Percentiles rank a stretch among this genome's conserved stretches.
Evolutionary conservation across 164 flowering plant genomes (phyloP).

Genomic region (Piper betle): DNA sequence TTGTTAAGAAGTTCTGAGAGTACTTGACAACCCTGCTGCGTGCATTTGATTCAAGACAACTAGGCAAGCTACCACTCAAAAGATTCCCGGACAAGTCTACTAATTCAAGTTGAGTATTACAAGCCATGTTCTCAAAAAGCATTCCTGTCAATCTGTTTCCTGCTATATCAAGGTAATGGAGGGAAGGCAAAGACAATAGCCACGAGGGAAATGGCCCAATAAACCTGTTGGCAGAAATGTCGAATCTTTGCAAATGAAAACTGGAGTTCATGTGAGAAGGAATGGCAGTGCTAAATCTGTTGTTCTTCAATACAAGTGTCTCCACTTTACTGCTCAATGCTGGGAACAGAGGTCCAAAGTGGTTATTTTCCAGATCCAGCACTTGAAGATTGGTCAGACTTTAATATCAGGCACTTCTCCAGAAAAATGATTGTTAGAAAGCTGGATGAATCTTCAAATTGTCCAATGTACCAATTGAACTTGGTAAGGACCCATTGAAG

Average conservation of each 20-base stretch:
- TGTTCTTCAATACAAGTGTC: constrained; percentile 47
- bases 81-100: constrained; percentile 81
- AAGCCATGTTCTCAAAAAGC: constrained; percentile 50
- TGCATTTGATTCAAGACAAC: constrained; percentile 36
- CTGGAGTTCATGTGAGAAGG: constrained; percentile 47
- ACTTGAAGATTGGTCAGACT: constrained; percentile 77
- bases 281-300: constrained; percentile 60
- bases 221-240: constrained; percentile 68
- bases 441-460: constrained; percentile 57
- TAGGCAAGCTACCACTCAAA: constrained; percentile 67
- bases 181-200: constrained; percentile 60
- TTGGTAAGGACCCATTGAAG: constrained; percentile 52
- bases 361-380: constrained; percentile 65
- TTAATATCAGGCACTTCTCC: constrained; percentile 81
- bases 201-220: constrained; percentile 67
- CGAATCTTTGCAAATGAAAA: constrained; percentile 58
- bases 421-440: constrained; percentile 52
- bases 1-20: constrained; percentile 50
- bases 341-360: constrained; percentile 72
- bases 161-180: constrained; percentile 47
- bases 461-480: constrained; percentile 37
- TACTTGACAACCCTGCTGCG: constrained; percentile 29
- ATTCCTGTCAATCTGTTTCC: constrained; percentile 70
- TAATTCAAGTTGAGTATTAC: constrained; percentile 40
- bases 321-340: constrained; percentile 44